Base-by-base conservation (phyloP, 2,329 filamentous ascomycete genomes). In the Waltergamsia citrina region DNA sequence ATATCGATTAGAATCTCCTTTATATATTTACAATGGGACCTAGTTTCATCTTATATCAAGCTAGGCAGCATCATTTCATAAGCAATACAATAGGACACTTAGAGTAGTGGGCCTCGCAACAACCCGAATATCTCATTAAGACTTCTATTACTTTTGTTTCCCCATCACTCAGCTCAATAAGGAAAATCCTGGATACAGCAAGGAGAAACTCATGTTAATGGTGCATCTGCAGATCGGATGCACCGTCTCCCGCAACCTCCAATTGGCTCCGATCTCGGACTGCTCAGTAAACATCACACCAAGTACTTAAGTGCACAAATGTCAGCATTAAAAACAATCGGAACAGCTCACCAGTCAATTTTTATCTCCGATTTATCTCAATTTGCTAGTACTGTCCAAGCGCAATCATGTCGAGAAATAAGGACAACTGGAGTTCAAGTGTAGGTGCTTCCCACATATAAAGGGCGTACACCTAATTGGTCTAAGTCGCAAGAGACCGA, bases 1-100 rank as follows among this genome's bases (percentile, higher is more conserved):
- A 69, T 17, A 44, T 71, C 37, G 64, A 69, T 33, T 67, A 47
- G n/a, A n/a, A 51, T 17, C 3, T 14, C 6, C 17, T 35, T 8
- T 17, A 6, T n/a, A 6, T 33, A 24, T 24, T n/a, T 24, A 8
- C 22, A 27, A 12, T 27, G 16, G 12, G n/a, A 27, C 6, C 16
- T 27, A 14, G 15, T 17, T 15, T n/a, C 12, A 26, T 6, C 5
- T 5, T 5, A 10, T 26, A 26, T n/a, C 12, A 5, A 11, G 9
- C 12, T 5, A 10, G 15, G 9, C 24, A 26, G 15, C 24, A 26
- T 6, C 12, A 26, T 26, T 5, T n/a, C n/a, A n/a, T n/a, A n/a
- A n/a, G n/a, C n/a, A n/a, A n/a, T n/a, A n/a, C n/a, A n/a, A n/a
- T n/a, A n/a, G n/a, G n/a, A n/a, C n/a, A n/a, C n/a, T n/a, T n/a